These are phyloP conservation scores for Solanum pimpinellifolium DNA, from an alignment of 257 asterid species.

Conservation along the genomic window DNA sequence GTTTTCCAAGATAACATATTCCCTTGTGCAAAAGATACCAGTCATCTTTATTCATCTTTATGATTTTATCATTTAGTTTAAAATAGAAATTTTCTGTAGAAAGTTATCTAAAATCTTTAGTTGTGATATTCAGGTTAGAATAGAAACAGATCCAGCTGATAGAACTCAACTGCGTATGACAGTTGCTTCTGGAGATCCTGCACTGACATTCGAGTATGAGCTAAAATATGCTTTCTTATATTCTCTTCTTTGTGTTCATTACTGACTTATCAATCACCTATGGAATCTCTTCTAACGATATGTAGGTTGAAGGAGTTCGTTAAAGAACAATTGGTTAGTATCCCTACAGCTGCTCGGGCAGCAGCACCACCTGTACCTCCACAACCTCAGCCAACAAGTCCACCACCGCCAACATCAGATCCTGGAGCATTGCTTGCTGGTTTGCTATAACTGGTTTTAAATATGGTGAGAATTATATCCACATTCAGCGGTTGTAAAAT, in stretches of 20 bases:
- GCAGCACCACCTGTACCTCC: slow-evolving; percentile 27
- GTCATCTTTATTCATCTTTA: background rate
- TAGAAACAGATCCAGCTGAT: slow-evolving; percentile 96
- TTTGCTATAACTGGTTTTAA: slow-evolving; percentile 35
- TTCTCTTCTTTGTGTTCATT: background rate
- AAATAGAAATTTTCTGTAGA: background rate
- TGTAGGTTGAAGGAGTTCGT: slow-evolving; percentile 73
- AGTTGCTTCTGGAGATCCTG: slow-evolving; percentile 79
- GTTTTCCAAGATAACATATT: background rate
- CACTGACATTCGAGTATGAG: slow-evolving; percentile 71
- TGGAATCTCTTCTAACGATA: background rate
- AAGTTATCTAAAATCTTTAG: background rate
- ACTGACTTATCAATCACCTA: background rate
- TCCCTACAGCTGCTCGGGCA: slow-evolving; percentile 43
- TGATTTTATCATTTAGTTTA: background rate
- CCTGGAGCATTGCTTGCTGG: slow-evolving; percentile 84
- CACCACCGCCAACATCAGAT: slow-evolving; percentile 42
- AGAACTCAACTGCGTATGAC: slow-evolving; percentile 91
- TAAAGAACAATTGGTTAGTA: slow-evolving; percentile 60
- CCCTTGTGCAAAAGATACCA: background rate
- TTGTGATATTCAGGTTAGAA: slow-evolving; percentile 44
- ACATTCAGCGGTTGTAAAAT: slow-evolving; percentile 13
- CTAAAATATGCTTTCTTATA: background rate
- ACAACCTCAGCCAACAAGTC: slow-evolving; percentile 40
- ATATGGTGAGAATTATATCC: background rate